These are phyloP conservation scores for Medicago arabica DNA, from an alignment of 306 rosid genomes.

Conservation along the genomic window DNA sequence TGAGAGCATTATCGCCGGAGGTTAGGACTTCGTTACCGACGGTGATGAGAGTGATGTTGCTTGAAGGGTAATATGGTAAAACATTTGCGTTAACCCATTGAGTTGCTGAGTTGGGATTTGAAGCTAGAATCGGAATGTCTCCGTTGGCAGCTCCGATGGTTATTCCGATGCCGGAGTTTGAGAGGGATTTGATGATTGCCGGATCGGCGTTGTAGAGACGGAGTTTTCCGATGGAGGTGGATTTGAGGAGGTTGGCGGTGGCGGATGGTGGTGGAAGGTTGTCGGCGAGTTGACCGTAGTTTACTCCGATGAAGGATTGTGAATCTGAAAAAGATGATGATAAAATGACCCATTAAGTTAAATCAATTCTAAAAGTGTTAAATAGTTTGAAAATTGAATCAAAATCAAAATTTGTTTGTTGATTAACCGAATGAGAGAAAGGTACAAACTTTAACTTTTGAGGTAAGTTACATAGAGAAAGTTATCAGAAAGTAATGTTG, in stretches of 20 bases:
- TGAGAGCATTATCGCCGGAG: constrained; percentile 55
- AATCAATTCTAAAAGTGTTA: not conserved
- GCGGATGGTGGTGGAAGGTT: constrained; percentile 70
- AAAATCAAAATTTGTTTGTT: not conserved
- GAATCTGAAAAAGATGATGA: constrained; percentile 57
- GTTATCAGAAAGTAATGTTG: constrained; percentile 30
- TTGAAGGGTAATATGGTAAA: constrained; percentile 67
- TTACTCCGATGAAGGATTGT: constrained; percentile 81
- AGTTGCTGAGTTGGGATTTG: constrained; percentile 67
- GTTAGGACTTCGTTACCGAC: constrained; percentile 85
- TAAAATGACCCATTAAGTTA: not conserved
- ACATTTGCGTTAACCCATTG: constrained; percentile 82
- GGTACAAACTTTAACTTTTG: constrained; percentile 11
- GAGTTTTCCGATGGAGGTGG: constrained; percentile 69
- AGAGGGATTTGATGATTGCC: constrained; percentile 62
- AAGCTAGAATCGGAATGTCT: constrained; percentile 71
- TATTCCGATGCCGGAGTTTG: constrained; percentile 68
- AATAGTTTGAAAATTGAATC: not conserved
- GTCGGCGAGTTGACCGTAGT: constrained; percentile 81
- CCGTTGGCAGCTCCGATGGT: constrained; percentile 69
- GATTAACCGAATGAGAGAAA: not conserved
- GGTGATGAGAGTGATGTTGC: constrained; percentile 68
- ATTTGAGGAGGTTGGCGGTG: constrained; percentile 66
- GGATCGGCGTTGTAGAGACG: constrained; percentile 80
- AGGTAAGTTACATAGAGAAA: not conserved